Conservation (phyloP, 2,329 filamentous ascomycete genomes). For the Aspergillus sp. region DNA sequence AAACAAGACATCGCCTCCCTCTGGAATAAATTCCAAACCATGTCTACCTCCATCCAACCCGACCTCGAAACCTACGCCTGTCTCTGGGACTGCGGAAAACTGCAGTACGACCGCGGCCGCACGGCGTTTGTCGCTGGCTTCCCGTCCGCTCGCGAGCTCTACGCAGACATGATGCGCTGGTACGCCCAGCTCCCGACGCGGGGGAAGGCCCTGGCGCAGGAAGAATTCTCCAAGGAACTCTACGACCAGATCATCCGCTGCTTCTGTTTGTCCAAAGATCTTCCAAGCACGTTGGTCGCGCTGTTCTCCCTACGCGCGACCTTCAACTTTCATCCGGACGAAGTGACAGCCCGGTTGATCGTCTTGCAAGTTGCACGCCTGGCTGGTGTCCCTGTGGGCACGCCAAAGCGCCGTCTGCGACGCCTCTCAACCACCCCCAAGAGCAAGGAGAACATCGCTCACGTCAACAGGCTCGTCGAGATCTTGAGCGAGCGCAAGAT, state of each 20-base stretch:
- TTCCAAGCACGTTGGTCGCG: conserved; percentile 49
- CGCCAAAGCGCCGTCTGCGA: conserved; percentile 37
- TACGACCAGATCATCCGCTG: conserved; percentile 53
- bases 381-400: conserved; percentile 32
- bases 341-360: conserved; percentile 47
- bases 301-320: conserved; percentile 43
- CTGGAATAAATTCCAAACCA: conserved; percentile 53
- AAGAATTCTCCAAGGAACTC: conserved; percentile 46
- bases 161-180: conserved; percentile 51
- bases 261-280: conserved; percentile 51
- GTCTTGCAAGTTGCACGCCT: conserved; percentile 49
- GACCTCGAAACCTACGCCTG: conserved; percentile 68
- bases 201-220: conserved; percentile 24
- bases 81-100: conserved; percentile 58
- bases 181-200: conserved; percentile 31
- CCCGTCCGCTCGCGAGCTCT: conserved; percentile 45
- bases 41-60: conserved; percentile 56
- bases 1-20: conserved; percentile 56
- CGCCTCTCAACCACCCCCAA: conserved; percentile 40
- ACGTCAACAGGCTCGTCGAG: conserved; percentile 45
- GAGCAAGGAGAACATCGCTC: conserved; percentile 44
- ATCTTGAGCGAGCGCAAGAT: conserved; percentile 40
- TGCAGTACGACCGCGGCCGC: conserved; percentile 47
- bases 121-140: conserved; percentile 47
- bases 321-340: conserved; percentile 47